A percentile compares a stretch with the other conserved stretches of the same genome.
These are phyloP conservation scores for Amanita subjunquillea DNA, from an alignment of 768 basidiomycete species.

Conservation along the genomic window DNA sequence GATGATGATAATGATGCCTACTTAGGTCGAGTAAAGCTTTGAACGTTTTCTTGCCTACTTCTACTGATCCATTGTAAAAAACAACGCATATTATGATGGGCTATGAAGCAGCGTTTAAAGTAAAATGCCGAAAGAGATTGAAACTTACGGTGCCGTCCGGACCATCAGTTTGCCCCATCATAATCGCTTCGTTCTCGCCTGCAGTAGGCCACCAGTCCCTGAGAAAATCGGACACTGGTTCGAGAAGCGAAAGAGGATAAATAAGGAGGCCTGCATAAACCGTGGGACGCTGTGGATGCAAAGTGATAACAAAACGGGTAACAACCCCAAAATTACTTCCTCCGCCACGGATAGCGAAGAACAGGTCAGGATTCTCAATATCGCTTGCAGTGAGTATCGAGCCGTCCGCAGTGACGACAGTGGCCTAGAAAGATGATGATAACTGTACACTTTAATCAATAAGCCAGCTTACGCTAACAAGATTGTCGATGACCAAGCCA, in stretches of 20 bases:
- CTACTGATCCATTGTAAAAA: conserved; percentile 43
- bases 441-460: not conserved
- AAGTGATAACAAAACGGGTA: conserved; percentile 36
- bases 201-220: conserved; percentile 26
- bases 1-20: conserved; percentile 10
- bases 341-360: conserved; percentile 43
- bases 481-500: conserved; percentile 40
- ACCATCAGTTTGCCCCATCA: conserved; percentile 21
- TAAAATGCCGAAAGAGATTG: not conserved
- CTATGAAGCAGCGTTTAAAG: conserved; percentile 14
- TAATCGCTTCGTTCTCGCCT: conserved; percentile 28
- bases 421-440: conserved; percentile 20
- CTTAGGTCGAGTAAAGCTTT: conserved; percentile 36
- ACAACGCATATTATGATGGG: conserved; percentile 22
- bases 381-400: conserved; percentile 24
- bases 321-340: conserved; percentile 48
- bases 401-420: conserved; percentile 35
- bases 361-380: conserved; percentile 32
- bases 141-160: conserved; percentile 28
- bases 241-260: conserved; percentile 20
- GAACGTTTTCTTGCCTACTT: conserved; percentile 32
- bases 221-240: conserved; percentile 20
- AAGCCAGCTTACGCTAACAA: conserved; percentile 19
- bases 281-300: conserved; percentile 38
- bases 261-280: conserved; percentile 33